Evolutionary conservation across 139 green algal species (phyloP).

Genomic region (Deuterostichococcus epilithicus): DNA sequence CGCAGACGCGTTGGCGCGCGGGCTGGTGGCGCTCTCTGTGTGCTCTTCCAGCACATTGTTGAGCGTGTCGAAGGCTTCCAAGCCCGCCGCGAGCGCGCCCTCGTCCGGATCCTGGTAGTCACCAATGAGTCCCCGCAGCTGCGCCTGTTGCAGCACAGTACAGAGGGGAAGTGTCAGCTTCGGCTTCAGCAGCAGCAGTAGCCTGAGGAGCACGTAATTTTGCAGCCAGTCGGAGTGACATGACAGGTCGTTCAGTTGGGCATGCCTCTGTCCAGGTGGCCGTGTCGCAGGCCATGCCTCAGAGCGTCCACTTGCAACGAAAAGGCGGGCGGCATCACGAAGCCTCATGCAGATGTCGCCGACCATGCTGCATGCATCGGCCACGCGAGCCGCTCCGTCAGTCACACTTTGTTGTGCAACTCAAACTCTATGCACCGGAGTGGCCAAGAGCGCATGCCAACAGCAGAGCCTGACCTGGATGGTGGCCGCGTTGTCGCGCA

Average conservation of each 20-base stretch:
- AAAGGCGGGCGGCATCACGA: background rate
- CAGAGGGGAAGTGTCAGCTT: background rate
- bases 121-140: constrained; percentile 49
- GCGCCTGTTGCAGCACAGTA: constrained; percentile 17
- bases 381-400: no score
- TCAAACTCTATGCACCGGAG: background rate
- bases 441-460: background rate
- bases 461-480: constrained; percentile 25
- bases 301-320: background rate
- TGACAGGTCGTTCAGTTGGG: background rate
- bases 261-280: background rate
- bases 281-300: no score
- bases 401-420: background rate
- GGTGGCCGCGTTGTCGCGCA: constrained; percentile 37
- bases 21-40: background rate
- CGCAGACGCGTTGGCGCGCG: no score
- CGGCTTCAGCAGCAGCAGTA: no score
- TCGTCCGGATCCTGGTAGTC: constrained; percentile 46
- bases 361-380: no score
- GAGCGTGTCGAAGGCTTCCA: constrained; percentile 49
- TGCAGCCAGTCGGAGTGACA: no score
- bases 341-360: background rate
- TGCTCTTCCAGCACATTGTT: constrained; percentile 24
- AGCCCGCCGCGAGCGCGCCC: background rate
- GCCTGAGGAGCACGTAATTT: background rate